Evolutionary conservation across 768 basidiomycete genomes (phyloP), one percentile per base, ranked within the genome.

Genomic region (Mycena haematopus): DNA sequence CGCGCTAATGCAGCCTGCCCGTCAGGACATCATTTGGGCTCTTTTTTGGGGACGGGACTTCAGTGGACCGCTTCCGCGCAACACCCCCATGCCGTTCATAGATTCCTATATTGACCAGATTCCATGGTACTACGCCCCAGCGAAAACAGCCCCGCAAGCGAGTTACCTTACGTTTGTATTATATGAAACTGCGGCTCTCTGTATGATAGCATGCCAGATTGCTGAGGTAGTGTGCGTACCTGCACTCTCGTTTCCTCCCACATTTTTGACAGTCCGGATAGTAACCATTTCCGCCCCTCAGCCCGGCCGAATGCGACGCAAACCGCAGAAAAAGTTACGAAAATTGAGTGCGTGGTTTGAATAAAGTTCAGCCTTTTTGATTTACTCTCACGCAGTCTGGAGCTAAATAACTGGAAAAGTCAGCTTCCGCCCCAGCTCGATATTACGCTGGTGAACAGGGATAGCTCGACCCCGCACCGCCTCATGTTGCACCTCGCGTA

Each of bases 21-120:
- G 15, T n/a, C 13, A 69, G 75, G 80, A 81, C 56, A 73, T 78
- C 9, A 78, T 75, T 52, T 81, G 79, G 80, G 77, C 78, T 8
- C 70, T 80, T 1, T 80, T 79, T 46, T 77, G 80, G 52, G 80
- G 80, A 9, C 74, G 80, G 17, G 78, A 80, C 46, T 78, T 73
- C 59, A 73, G 69, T 47, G 69, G 77, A 9, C 64, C 73, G 19
- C 72, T 69, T 53, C 65, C 63, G 22, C 65, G 65, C 29, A 58
- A 54, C 42, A 71, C 77, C 21, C 74, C 75, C 1, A 65, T 79
- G 11, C 77, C 78, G 5, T 76, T 73, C 58, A 74, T 78, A 33
- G 71, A 74, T 17, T 64, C 69, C 3, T 71, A 74, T 27, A 67
- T 74, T 46, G 79, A 80, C 62, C 69, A 71, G 55, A 62, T 69